Evolutionary conservation across 495 filamentous ascomycete genomes (phyloP), one percentile per base, ranked within the genome.

Genomic region (Trichoderma parareesei): DNA sequence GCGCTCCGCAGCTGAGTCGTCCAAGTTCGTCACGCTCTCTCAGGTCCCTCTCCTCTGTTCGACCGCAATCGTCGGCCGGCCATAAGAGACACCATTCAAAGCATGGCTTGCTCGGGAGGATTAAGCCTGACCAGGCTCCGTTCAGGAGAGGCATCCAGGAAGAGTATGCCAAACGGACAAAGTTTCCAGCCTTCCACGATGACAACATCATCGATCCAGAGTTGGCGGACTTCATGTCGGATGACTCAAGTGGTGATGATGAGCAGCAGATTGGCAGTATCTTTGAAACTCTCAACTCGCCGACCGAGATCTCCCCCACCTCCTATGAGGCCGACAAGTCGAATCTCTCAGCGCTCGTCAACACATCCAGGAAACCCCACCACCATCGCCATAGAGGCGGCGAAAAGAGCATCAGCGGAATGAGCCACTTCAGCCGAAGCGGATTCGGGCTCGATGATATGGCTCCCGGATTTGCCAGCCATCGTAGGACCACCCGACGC

Each of bases 201-300:
- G 95, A 99, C 71, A 97, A 91, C 69, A 96, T 99, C 68, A 98
- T 98, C 71, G 95, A 99, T 70, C 93, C 95, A 4, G 95, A 98
- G 70, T 79, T 98, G 16, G 93, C 92, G 2, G 90, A 92, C 38
- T 98, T 93, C 76, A 88, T 98, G 79, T 98, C 94, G 18, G 95
- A 99, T 73, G 92, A 87, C 27, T 93, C 91, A 2, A 97, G 90
- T 70, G 94, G 88, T 18, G 93, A 96, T 68, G 92, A 98, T 0
- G 27, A 27, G 27, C 27, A 27, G 63, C 91, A 94, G 70, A 85
- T 92, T 75, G 43, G 61, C 38, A 93, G 87, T 73, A 88, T 98
- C 18, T 86, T 94, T 70, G 84, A 90, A 37, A 87, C 89, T 0
- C 85, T 95, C 73, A 74, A 27, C 27, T 27, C 79, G 38, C 72